phyloP scores from a whole-genome alignment of 129 eudicot species.

The Artemisia tridentata region DNA sequence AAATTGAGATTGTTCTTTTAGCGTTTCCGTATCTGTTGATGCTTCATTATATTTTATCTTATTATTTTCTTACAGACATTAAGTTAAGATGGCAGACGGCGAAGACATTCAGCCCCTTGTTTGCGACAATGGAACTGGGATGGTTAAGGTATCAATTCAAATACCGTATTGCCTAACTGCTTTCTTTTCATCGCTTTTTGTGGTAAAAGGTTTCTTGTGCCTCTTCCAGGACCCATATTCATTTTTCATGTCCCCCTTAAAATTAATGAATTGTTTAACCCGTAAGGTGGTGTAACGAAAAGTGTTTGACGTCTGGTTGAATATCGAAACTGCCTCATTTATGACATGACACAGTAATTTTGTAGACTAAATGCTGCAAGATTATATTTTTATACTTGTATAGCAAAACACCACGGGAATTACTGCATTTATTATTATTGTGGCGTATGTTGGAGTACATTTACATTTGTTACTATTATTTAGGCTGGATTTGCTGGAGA shows the following conservation, averaged over 20 bases:
- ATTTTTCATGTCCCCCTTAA: neutral
- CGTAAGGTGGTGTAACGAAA: neutral
- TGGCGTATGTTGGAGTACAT: neutral
- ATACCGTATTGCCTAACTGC: neutral
- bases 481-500: constrained; percentile 69
- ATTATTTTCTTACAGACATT: constrained; percentile 14
- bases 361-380: neutral
- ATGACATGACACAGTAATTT: neutral
- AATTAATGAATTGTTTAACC: neutral
- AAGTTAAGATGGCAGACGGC: constrained; percentile 45
- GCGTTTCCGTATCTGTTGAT: neutral
- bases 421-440: neutral
- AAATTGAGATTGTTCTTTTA: neutral
- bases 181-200: neutral
- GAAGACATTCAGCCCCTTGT: constrained; percentile 65
- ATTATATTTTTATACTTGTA: neutral
- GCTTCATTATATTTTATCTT: neutral
- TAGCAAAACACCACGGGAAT: neutral
- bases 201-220: neutral
- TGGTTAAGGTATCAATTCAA: constrained; percentile 52
- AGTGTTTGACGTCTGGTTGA: neutral
- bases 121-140: constrained; percentile 68
- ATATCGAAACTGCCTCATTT: neutral
- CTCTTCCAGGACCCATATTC: no score
- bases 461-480: neutral